These are phyloP conservation scores for Brassica carinata DNA, from an alignment of 345 rosid genomes.

Conservation along the genomic window DNA sequence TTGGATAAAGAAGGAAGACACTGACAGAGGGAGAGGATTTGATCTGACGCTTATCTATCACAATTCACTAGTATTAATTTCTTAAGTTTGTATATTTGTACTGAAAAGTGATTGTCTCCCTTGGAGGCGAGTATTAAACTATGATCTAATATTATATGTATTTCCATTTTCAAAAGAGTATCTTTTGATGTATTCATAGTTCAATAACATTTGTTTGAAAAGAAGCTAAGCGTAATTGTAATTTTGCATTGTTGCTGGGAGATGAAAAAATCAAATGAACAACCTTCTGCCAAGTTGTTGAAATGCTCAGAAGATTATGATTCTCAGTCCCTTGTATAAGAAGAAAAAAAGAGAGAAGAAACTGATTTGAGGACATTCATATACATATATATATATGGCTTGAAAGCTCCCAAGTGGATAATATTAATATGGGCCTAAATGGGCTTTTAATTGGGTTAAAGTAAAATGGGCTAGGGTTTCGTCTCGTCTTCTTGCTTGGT, in stretches of 20 bases:
- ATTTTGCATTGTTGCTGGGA: background rate
- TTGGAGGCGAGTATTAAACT: conserved; percentile 17
- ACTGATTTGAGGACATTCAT: background rate
- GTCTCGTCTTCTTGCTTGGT: background rate
- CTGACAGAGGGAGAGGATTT: conserved; percentile 12
- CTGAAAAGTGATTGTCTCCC: conserved; percentile 15
- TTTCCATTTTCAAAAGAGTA: background rate
- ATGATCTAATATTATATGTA: background rate
- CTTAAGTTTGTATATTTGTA: conserved; percentile 29
- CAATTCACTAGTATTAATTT: background rate
- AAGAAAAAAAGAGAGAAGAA: too few species aligned
- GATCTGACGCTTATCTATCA: background rate
- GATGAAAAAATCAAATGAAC: background rate
- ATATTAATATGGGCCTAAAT: background rate
- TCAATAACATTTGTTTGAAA: background rate
- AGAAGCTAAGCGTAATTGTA: background rate
- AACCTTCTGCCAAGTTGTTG: background rate
- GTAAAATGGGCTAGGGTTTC: conserved; percentile 8
- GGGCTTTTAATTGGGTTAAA: background rate
- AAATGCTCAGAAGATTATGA: background rate
- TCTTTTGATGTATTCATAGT: background rate
- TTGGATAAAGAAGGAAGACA: conserved; percentile 24
- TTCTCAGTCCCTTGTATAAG: background rate
- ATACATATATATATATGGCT: background rate
- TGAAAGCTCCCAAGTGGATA: background rate